Evolutionary conservation across 2,329 filamentous ascomycete genomes (phyloP).

Genomic region (Cercospora zeae-maydis): DNA sequence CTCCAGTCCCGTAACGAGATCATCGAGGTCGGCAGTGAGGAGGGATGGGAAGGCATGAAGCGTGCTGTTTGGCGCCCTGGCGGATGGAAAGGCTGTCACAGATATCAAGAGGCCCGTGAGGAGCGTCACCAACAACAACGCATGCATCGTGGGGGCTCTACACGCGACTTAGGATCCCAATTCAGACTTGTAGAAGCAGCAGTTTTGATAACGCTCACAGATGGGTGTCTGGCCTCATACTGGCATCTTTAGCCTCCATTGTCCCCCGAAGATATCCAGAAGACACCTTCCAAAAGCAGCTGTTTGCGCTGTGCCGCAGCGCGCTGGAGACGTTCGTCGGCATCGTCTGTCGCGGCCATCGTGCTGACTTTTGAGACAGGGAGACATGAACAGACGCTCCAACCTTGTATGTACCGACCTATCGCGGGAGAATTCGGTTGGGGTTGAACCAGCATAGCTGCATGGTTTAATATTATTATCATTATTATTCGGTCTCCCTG

Average conservation of each 20-base stretch:
- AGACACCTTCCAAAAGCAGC: background rate
- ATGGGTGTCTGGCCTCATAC: background rate
- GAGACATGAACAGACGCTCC: background rate
- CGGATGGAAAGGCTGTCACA: background rate
- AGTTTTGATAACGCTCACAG: background rate
- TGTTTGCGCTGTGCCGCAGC: background rate
- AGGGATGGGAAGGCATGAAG: constrained; percentile 39
- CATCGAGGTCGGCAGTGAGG: constrained; percentile 51
- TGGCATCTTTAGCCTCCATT: background rate
- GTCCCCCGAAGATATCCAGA: background rate
- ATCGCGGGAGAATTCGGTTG: background rate
- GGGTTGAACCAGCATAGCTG: background rate
- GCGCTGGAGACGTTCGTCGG: background rate
- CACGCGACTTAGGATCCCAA: background rate
- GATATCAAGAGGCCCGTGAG: background rate
- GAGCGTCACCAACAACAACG: background rate
- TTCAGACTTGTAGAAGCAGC: background rate
- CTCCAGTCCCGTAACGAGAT: constrained; percentile 50
- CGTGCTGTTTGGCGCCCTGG: background rate
- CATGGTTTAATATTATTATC: background rate
- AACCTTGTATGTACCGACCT: background rate
- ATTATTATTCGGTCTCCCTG: background rate
- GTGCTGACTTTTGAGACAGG: background rate
- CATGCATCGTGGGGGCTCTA: background rate
- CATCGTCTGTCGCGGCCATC: background rate